Percentiles rank a stretch among this genome's conserved stretches.
These are phyloP conservation scores for Anisodus acutangulus DNA, from an alignment of 257 asterid species.

Conservation along the genomic window DNA sequence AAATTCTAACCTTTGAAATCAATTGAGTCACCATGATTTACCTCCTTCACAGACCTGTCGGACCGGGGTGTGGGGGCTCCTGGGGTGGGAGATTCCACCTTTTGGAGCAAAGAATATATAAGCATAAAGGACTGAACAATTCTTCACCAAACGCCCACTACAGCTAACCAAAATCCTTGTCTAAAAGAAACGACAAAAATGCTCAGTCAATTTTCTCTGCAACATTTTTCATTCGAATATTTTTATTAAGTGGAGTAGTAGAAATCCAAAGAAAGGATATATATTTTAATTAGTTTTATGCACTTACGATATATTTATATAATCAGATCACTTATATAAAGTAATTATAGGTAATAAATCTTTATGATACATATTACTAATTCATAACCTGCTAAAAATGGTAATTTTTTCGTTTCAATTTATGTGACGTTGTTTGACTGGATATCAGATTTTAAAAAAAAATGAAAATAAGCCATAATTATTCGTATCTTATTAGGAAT, in stretches of 20 bases:
- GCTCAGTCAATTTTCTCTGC: background rate
- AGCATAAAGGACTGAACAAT: constrained; percentile 22
- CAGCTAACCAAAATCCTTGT: constrained; percentile 28
- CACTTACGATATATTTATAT: background rate
- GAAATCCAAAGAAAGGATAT: background rate
- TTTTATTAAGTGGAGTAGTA: background rate
- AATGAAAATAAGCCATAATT: too few species aligned
- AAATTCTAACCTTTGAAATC: too few species aligned
- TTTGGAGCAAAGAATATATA: constrained; percentile 34
- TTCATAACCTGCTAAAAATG: too few species aligned
- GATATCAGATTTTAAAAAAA: too few species aligned
- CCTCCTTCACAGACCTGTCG: too few species aligned
- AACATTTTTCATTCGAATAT: background rate
- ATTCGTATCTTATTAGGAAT: background rate
- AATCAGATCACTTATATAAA: background rate
- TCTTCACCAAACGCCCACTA: constrained; percentile 43
- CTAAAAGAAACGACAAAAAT: too few species aligned
- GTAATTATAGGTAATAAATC: background rate
- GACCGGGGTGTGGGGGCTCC: too few species aligned
- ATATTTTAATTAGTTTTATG: background rate
- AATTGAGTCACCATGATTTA: too few species aligned
- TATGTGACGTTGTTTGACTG: too few species aligned
- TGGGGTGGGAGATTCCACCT: too few species aligned
- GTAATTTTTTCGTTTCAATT: too few species aligned
- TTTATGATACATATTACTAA: too few species aligned